These are phyloP conservation scores for Cryptosporidium bovis DNA, from an alignment of 169 alveolate species.

Conservation along the genomic window DNA sequence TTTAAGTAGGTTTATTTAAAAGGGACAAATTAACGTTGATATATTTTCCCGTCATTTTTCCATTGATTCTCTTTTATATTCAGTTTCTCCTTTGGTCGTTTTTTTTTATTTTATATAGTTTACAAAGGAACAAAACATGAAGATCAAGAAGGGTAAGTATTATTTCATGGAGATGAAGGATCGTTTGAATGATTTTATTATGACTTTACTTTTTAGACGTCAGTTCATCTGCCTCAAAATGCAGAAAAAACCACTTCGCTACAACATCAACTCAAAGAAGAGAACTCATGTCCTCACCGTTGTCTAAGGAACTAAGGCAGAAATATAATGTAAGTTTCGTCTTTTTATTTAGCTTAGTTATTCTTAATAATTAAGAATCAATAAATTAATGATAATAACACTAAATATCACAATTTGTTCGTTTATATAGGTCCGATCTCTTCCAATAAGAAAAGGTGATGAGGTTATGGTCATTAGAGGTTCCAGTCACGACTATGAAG, in stretches of 20 bases:
- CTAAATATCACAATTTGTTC: constrained; percentile 3
- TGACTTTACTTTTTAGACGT: constrained; percentile 76
- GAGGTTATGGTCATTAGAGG: constrained; percentile 98
- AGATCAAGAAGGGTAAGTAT: constrained; percentile 68
- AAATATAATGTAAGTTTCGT: constrained; percentile 91
- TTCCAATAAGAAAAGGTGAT: constrained; percentile 98
- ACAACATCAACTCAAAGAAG: constrained; percentile 98
- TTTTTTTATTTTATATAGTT: neutral
- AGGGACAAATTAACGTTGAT: too few species aligned
- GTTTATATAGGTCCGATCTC: constrained; percentile 87
- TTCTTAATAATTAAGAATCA: neutral
- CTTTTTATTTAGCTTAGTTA: too few species aligned
- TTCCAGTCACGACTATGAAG: constrained; percentile 95
- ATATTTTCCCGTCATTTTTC: too few species aligned
- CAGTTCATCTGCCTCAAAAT: constrained; percentile 92
- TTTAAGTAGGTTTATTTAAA: too few species aligned
- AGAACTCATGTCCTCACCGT: constrained; percentile 96
- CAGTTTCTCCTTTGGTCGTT: neutral
- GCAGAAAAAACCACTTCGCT: constrained; percentile 97
- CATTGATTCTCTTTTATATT: neutral
- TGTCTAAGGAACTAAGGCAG: constrained; percentile 94
- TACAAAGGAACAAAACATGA: constrained; percentile 35
- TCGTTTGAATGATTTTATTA: neutral
- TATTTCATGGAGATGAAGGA: neutral
- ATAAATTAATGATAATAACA: neutral